phyloP scores from a whole-genome alignment of 768 basidiomycete genomes.

The Hemileccinum rubropunctum region DNA sequence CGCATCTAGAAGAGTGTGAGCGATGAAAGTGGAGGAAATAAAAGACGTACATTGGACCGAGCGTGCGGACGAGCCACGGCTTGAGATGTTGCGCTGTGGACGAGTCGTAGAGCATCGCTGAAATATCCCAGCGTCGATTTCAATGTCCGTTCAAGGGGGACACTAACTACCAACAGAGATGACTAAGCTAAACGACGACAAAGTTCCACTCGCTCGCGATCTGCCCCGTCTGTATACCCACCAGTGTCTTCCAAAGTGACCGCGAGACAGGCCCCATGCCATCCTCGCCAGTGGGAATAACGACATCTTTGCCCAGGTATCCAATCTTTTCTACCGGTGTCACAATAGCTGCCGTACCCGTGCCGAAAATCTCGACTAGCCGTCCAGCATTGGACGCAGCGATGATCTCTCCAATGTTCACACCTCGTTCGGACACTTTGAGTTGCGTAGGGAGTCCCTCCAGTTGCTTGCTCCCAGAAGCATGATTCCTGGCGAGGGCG shows the following conservation, averaged over 20 bases:
- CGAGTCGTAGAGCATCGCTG: slow-evolving; percentile 64
- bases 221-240: slow-evolving; percentile 69
- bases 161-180: slow-evolving; percentile 1
- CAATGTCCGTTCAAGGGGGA: neutral
- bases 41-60: slow-evolving; percentile 78
- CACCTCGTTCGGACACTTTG: slow-evolving; percentile 61
- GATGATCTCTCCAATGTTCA: slow-evolving; percentile 76
- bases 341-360: slow-evolving; percentile 54
- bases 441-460: slow-evolving; percentile 54
- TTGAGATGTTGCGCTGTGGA: slow-evolving; percentile 66
- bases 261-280: slow-evolving; percentile 73
- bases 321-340: slow-evolving; percentile 53
- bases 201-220: slow-evolving; percentile 83
- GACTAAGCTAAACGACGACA: slow-evolving; percentile 23
- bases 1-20: slow-evolving; percentile 58
- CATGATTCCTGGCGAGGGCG: slow-evolving; percentile 55
- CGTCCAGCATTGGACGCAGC: slow-evolving; percentile 39
- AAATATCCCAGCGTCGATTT: neutral
- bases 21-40: neutral
- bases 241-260: slow-evolving; percentile 47
- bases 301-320: slow-evolving; percentile 52
- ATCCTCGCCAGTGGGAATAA: slow-evolving; percentile 55
- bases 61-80: slow-evolving; percentile 83
- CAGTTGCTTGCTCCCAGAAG: slow-evolving; percentile 42
- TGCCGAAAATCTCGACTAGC: slow-evolving; percentile 50